Evolutionary conservation across 2,329 filamentous ascomycete species (phyloP).

Genomic region (Penicillium sp.): DNA sequence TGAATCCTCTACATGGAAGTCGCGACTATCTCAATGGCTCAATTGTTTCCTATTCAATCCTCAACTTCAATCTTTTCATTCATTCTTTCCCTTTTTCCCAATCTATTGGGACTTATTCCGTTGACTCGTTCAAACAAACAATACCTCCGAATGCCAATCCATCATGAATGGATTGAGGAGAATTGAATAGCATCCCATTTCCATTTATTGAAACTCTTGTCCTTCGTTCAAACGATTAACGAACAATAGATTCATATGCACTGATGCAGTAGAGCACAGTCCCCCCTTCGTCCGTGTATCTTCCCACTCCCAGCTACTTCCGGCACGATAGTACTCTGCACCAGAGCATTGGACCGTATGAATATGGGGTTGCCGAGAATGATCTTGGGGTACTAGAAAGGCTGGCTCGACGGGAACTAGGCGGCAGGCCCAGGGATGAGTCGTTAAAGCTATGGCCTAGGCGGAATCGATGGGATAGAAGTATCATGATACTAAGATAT

Average conservation of each 20-base stretch:
- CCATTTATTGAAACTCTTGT: neutral
- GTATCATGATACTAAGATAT: too few relatives aligned
- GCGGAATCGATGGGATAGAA: too few relatives aligned
- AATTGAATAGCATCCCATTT: too few relatives aligned
- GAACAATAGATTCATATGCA: neutral
- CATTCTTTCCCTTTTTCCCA: neutral
- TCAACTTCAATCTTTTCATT: neutral
- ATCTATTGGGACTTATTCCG: neutral
- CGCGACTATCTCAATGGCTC: neutral
- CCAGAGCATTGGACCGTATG: neutral
- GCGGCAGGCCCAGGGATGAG: too few relatives aligned
- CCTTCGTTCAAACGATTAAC: neutral
- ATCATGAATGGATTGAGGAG: too few relatives aligned
- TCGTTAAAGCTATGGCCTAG: too few relatives aligned
- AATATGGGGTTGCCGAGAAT: neutral
- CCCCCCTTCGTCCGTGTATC: neutral
- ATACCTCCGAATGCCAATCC: too few relatives aligned
- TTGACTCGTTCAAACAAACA: constrained; percentile 1
- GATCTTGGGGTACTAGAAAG: too few relatives aligned
- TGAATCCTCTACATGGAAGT: too few relatives aligned
- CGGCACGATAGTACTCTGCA: neutral
- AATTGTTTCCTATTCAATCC: neutral
- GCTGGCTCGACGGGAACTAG: too few relatives aligned
- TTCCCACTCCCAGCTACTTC: constrained; percentile 8
- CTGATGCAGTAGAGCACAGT: too few relatives aligned